These are phyloP conservation scores for Lactifluus volemus DNA, from an alignment of 768 basidiomycete species.

Conservation along the genomic window DNA sequence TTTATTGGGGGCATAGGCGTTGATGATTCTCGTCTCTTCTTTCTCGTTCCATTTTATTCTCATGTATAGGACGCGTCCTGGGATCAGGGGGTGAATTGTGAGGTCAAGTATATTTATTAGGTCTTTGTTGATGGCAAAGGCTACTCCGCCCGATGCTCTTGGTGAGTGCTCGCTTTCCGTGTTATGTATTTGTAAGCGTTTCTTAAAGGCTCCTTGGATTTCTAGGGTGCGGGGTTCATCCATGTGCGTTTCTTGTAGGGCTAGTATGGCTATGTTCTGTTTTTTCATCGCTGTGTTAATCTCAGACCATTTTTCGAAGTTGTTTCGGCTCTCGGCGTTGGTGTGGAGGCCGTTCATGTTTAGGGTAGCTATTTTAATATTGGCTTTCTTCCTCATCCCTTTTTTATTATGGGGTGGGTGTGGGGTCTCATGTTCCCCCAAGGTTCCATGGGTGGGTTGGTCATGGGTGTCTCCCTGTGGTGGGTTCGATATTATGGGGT, in stretches of 20 bases:
- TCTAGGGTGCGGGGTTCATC: neutral
- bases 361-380: neutral
- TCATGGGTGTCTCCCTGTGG: too few species aligned
- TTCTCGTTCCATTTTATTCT: conserved; percentile 17
- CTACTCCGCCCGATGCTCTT: neutral
- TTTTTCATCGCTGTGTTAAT: neutral
- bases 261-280: neutral
- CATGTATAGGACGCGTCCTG: neutral
- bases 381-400: too few species aligned
- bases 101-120: neutral
- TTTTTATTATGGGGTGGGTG: too few species aligned
- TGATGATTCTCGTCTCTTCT: conserved; percentile 7
- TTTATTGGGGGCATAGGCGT: conserved; percentile 22
- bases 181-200: neutral
- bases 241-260: neutral
- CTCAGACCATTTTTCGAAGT: neutral
- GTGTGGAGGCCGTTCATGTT: neutral
- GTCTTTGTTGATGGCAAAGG: neutral
- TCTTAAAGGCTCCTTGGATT: neutral
- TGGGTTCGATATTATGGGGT: too few species aligned
- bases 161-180: neutral
- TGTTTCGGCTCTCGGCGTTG: rapidly evolving
- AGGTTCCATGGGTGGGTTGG: too few species aligned
- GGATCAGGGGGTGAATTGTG: neutral
- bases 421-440: too few species aligned